Evolutionary conservation across 306 rosid species (phyloP).

Genomic region (Citrullus amarus): DNA sequence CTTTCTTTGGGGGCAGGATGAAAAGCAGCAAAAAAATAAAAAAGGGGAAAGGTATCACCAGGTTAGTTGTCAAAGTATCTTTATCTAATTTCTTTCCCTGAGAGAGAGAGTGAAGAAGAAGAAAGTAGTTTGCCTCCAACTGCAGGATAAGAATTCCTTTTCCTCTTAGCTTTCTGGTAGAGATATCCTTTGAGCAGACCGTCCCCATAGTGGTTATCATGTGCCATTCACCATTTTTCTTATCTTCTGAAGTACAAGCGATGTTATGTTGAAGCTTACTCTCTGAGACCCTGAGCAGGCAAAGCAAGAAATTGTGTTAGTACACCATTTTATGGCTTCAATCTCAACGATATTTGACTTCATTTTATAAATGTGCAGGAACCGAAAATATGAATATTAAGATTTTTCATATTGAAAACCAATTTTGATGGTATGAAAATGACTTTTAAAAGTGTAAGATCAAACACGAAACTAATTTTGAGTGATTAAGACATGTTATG

Average conservation of each 20-base stretch:
- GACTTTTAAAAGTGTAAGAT: too few relatives aligned
- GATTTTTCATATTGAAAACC: too few relatives aligned
- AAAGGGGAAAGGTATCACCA: background rate
- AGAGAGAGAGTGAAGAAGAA: background rate
- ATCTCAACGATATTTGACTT: background rate
- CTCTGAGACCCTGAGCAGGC: background rate
- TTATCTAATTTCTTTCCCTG: background rate
- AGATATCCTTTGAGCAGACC: background rate
- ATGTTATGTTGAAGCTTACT: background rate
- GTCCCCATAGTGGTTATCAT: background rate
- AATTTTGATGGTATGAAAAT: too few relatives aligned
- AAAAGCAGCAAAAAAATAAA: background rate
- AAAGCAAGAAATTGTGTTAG: background rate
- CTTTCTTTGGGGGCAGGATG: background rate
- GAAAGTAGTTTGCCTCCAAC: slow-evolving; percentile 12
- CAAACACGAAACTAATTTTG: too few relatives aligned
- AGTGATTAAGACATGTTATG: too few relatives aligned
- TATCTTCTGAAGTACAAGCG: background rate
- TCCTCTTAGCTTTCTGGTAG: background rate
- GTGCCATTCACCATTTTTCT: background rate
- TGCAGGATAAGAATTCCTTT: slow-evolving; percentile 4
- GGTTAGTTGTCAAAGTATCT: slow-evolving; percentile 16
- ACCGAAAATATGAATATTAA: too few relatives aligned
- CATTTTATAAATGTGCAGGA: too few relatives aligned
- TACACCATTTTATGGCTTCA: background rate